Evolutionary conservation across 257 asterid species (phyloP).

Genomic region (Salvia hispanica): DNA sequence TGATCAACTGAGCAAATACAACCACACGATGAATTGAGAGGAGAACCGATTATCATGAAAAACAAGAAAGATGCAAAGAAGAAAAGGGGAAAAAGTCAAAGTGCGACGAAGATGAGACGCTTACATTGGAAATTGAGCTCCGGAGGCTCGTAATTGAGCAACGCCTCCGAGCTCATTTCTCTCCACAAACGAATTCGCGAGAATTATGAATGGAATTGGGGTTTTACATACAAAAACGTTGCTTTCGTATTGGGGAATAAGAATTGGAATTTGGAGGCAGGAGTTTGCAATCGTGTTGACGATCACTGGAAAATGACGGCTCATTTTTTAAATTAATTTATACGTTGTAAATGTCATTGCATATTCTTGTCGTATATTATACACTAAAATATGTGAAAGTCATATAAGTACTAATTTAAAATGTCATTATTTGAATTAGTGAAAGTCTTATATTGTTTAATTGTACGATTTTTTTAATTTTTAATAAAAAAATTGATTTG

Average conservation of each 20-base stretch:
- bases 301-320: background rate
- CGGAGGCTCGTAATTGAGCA: conserved; percentile 48
- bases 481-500: too few relatives aligned
- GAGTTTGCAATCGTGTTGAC: background rate
- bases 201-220: background rate
- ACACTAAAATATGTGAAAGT: too few relatives aligned
- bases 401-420: too few relatives aligned
- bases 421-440: too few relatives aligned
- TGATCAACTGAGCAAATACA: conserved; percentile 50
- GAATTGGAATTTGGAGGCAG: background rate
- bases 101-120: conserved; percentile 17
- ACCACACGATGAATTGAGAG: background rate
- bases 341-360: too few relatives aligned
- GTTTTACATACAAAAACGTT: background rate
- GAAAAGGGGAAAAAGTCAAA: background rate
- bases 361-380: too few relatives aligned
- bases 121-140: conserved; percentile 52
- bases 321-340: background rate
- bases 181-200: conserved; percentile 1
- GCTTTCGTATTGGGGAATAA: background rate
- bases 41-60: background rate
- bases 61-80: background rate
- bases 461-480: too few relatives aligned
- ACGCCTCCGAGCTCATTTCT: conserved; percentile 44
- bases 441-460: too few relatives aligned